Percentiles rank a stretch among this genome's conserved stretches.
Evolutionary conservation across 495 filamentous ascomycete genomes (phyloP).

Genomic region (Annulohypoxylon bovei): DNA sequence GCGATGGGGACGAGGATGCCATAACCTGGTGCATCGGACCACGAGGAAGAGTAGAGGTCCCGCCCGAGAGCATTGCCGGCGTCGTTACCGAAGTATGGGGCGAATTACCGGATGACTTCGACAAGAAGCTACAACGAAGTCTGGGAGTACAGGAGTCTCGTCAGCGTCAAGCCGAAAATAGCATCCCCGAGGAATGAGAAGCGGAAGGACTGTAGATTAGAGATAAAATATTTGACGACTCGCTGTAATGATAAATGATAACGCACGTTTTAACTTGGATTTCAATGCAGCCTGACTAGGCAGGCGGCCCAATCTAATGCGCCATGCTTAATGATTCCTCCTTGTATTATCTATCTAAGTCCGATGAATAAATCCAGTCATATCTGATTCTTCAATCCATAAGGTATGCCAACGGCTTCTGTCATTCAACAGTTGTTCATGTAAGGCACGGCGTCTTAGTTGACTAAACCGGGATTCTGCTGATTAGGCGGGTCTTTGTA

Average conservation of each 20-base stretch:
- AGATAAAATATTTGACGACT: not conserved
- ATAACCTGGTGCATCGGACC: conserved; percentile 83
- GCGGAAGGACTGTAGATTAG: not conserved
- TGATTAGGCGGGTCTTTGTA: conserved; percentile 17
- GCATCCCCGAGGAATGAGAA: conserved; percentile 48
- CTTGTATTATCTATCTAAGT: not conserved
- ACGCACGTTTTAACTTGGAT: not conserved
- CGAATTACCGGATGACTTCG: conserved; percentile 59
- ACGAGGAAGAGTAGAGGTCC: conserved; percentile 87
- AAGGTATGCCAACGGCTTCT: not conserved
- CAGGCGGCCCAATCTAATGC: not conserved
- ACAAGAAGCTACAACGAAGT: conserved; percentile 63
- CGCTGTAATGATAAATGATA: not conserved
- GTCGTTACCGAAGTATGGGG: conserved; percentile 72
- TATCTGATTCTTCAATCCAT: not conserved
- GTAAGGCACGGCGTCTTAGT: not conserved
- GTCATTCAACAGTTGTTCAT: not conserved
- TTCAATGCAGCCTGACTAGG: not conserved
- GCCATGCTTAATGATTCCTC: not conserved
- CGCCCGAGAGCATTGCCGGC: conserved; percentile 72
- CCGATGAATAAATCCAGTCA: not conserved
- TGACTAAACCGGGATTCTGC: not conserved
- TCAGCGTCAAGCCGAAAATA: conserved; percentile 28
- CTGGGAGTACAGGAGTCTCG: conserved; percentile 56
- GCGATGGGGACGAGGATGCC: conserved; percentile 72